phyloP scores from a whole-genome alignment of 176 grass and related monocot species.

The Paspalum vaginatum region DNA sequence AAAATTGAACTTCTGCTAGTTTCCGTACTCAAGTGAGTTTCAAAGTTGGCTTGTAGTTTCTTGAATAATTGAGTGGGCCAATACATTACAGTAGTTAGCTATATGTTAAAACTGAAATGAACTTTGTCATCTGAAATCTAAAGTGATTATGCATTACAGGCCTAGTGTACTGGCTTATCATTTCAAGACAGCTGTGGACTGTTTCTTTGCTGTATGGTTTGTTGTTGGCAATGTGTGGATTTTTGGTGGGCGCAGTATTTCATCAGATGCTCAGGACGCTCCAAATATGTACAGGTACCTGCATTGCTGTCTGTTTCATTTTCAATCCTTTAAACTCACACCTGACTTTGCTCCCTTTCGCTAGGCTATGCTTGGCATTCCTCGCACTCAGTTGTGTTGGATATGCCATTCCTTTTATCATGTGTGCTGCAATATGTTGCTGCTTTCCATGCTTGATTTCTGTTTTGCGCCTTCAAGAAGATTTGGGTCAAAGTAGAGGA shows the following conservation, averaged over 20 bases:
- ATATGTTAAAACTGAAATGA: constrained; percentile 19
- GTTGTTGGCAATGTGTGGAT: constrained; percentile 99
- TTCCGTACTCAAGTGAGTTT: constrained; percentile 17
- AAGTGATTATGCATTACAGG: constrained; percentile 53
- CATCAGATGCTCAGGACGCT: constrained; percentile 65
- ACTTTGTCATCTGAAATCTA: constrained; percentile 29
- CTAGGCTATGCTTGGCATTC: constrained; percentile 92
- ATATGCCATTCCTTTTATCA: constrained; percentile 95
- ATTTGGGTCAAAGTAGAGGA: constrained; percentile 75
- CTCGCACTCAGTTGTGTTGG: constrained; percentile 94
- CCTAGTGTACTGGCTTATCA: constrained; percentile 76
- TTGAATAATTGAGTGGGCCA: neutral
- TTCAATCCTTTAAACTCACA: constrained; percentile 24
- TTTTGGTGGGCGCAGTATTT: constrained; percentile 83
- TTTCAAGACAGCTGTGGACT: constrained; percentile 92
- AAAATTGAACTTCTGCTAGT: neutral
- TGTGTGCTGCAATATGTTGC: constrained; percentile 92
- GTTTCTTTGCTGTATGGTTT: constrained; percentile 99
- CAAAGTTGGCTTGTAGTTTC: neutral
- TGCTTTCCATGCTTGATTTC: constrained; percentile 98
- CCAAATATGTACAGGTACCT: constrained; percentile 91
- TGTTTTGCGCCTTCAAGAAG: constrained; percentile 80
- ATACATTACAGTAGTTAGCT: constrained; percentile 23
- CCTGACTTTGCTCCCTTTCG: constrained; percentile 34
- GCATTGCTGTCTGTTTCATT: constrained; percentile 34